Conservation (phyloP, 139 green algal species). For the Volvox reticuliferus region DNA sequence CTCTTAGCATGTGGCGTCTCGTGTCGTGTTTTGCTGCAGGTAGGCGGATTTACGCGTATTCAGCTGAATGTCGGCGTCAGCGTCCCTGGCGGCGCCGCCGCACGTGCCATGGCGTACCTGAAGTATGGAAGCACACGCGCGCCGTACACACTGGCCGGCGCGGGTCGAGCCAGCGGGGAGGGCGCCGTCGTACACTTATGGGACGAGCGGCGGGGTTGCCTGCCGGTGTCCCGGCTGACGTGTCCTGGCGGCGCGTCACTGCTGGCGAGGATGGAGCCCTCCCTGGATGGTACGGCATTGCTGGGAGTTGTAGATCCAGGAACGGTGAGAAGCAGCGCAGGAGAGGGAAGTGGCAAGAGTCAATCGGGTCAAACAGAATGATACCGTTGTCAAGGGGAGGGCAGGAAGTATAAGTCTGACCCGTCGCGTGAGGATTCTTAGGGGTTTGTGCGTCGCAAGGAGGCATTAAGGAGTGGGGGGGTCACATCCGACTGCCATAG, state of each 20-base stretch:
- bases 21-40: neutral
- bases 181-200: constrained; percentile 32
- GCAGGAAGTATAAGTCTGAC: too few relatives aligned
- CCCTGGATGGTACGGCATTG: constrained; percentile 17
- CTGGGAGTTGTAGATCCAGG: constrained; percentile 24
- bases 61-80: neutral
- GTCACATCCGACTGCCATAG: too few relatives aligned
- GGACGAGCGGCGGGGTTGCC: constrained; percentile 21
- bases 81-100: constrained; percentile 6
- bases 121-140: neutral
- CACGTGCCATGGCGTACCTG: constrained; percentile 23
- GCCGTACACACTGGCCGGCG: constrained; percentile 42
- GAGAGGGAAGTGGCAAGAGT: too few relatives aligned
- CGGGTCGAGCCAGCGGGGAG: neutral
- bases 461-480: too few relatives aligned
- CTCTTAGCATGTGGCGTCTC: neutral
- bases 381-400: too few relatives aligned
- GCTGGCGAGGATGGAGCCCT: constrained; percentile 8
- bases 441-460: too few relatives aligned
- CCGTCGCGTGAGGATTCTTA: too few relatives aligned
- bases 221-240: constrained; percentile 16
- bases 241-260: constrained; percentile 30
- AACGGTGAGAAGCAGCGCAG: constrained; percentile 10
- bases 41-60: neutral
- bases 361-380: too few relatives aligned